Conservation (phyloP, 2,329 filamentous ascomycete genomes). For the Alternaria triticimaculans region DNA sequence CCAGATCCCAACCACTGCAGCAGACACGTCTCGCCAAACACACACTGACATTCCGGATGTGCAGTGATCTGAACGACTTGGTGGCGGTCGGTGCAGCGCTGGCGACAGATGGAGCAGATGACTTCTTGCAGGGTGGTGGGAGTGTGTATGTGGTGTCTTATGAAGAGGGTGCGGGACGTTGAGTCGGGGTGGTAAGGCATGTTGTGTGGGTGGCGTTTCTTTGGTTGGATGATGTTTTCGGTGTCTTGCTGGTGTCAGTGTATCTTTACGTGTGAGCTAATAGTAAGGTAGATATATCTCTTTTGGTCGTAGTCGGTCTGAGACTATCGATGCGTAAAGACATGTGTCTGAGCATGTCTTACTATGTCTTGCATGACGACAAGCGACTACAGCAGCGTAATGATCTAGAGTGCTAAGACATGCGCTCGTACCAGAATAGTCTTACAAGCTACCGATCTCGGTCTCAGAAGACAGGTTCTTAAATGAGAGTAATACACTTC, state of each 20-base stretch:
- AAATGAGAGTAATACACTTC: background rate
- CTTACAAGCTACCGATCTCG: background rate
- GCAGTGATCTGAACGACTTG: background rate
- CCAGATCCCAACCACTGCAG: background rate
- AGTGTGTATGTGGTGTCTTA: background rate
- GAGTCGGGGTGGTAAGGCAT: slow-evolving; percentile 6
- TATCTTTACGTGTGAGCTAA: background rate
- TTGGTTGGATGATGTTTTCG: too few relatives aligned
- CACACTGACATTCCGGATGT: slow-evolving; percentile 3
- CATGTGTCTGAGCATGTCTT: background rate
- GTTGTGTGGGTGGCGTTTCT: background rate
- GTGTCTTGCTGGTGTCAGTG: background rate
- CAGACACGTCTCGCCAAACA: background rate
- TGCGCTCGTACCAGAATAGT: background rate
- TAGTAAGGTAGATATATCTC: background rate
- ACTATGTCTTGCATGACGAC: background rate
- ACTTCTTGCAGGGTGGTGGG: background rate
- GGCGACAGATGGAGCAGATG: background rate
- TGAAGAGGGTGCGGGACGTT: background rate
- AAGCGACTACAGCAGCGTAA: background rate
- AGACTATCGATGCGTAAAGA: background rate
- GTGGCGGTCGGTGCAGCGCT: background rate
- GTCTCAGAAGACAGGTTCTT: background rate
- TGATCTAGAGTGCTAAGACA: background rate
- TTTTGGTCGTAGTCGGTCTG: background rate